phyloP scores from a whole-genome alignment of 352 stramenopile species.

The Globisporangium camurandrum region DNA sequence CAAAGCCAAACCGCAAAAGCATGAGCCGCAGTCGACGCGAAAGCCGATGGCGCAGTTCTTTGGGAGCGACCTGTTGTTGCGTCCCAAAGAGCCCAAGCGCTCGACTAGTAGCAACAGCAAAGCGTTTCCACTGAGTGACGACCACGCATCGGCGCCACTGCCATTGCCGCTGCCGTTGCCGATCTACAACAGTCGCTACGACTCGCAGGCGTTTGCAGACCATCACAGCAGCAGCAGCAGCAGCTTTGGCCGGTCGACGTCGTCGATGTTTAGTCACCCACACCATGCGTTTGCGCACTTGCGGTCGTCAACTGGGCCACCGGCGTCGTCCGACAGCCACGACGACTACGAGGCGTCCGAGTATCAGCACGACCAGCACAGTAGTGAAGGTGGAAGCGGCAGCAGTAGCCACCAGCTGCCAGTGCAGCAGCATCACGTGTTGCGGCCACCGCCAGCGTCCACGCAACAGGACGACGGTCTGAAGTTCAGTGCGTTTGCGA shows the following conservation, averaged over 20 bases:
- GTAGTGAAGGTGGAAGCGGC: conserved; percentile 29
- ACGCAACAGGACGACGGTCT: conserved; percentile 24
- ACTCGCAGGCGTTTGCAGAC: conserved; percentile 15
- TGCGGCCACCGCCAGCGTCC: conserved; percentile 54
- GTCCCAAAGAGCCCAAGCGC: conserved; percentile 38
- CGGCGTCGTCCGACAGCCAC: conserved; percentile 16
- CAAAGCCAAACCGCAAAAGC: no score
- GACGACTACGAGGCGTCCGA: conserved; percentile 27
- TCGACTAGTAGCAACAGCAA: conserved; percentile 7
- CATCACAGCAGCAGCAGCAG: conserved; percentile 25
- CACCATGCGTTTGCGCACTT: no score
- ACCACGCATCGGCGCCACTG: conserved; percentile 1
- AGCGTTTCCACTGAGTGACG: conserved; percentile 13
- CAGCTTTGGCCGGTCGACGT: conserved; percentile 7
- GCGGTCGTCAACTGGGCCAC: no score
- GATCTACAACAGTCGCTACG: conserved; percentile 16
- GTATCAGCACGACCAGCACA: conserved; percentile 40
- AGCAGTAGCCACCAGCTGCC: conserved; percentile 2
- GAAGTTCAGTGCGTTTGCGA: conserved; percentile 43
- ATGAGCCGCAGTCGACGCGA: no score
- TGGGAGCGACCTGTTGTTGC: conserved; percentile 17
- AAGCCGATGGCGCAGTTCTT: conserved; percentile 39
- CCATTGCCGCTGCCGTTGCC: no score
- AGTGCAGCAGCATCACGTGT: conserved; percentile 35
- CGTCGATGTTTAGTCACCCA: conserved; percentile 21